phyloP scores from a whole-genome alignment of 2,329 filamentous ascomycete genomes.

The Colletotrichum costaricense region DNA sequence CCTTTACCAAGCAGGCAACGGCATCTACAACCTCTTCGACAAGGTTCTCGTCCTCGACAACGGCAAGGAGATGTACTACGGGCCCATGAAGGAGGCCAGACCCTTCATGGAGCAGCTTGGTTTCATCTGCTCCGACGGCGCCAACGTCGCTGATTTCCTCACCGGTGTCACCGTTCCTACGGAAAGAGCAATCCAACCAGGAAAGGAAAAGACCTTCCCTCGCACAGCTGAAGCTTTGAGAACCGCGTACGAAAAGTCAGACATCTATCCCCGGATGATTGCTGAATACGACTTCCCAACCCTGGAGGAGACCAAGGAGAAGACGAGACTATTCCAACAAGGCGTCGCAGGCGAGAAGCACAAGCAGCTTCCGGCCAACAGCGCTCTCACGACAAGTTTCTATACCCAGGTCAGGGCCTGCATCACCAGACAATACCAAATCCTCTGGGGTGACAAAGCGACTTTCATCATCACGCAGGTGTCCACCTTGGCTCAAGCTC shows the following conservation, averaged over 20 bases:
- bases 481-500: slow-evolving; percentile 66
- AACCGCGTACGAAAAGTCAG: slow-evolving; percentile 61
- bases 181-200: slow-evolving; percentile 70
- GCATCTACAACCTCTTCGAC: slow-evolving; percentile 77
- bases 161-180: slow-evolving; percentile 75
- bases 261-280: slow-evolving; percentile 61
- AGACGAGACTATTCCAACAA: slow-evolving; percentile 65
- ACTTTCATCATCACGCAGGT: slow-evolving; percentile 73
- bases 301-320: slow-evolving; percentile 57
- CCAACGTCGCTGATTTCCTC: slow-evolving; percentile 74
- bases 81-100: slow-evolving; percentile 65
- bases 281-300: slow-evolving; percentile 68
- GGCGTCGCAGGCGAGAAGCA: slow-evolving; percentile 66
- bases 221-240: slow-evolving; percentile 57
- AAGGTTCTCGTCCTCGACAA: slow-evolving; percentile 76
- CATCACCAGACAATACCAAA: slow-evolving; percentile 71
- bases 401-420: slow-evolving; percentile 66
- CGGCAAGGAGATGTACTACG: slow-evolving; percentile 75
- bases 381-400: slow-evolving; percentile 68
- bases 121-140: slow-evolving; percentile 70
- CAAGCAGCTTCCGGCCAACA: slow-evolving; percentile 62
- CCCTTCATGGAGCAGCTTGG: slow-evolving; percentile 75
- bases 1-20: slow-evolving; percentile 77
- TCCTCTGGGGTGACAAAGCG: slow-evolving; percentile 72
- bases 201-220: slow-evolving; percentile 54